Percentiles rank a stretch among this genome's conserved stretches.
Evolutionary conservation across 2,329 filamentous ascomycete genomes (phyloP).

Genomic region (Penicillium sp.): DNA sequence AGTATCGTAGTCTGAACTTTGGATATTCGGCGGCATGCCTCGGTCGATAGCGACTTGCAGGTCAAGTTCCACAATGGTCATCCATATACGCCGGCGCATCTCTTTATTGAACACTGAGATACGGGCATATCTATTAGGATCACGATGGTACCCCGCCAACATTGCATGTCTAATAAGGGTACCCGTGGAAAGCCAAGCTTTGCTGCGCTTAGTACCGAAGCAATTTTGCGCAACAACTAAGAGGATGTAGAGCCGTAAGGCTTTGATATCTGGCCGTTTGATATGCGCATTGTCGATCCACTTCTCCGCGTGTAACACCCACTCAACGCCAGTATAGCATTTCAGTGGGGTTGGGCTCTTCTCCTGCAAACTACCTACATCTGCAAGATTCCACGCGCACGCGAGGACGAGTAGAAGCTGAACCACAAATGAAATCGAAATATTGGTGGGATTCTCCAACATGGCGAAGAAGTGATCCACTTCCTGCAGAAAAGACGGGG

Average conservation of each 20-base stretch:
- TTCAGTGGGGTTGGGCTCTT: constrained; percentile 33
- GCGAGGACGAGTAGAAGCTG: constrained; percentile 45
- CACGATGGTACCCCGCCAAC: constrained; percentile 57
- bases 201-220: constrained; percentile 58
- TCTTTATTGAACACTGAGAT: constrained; percentile 48
- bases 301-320: constrained; percentile 86
- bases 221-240: constrained; percentile 55
- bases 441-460: constrained; percentile 28
- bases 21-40: constrained; percentile 56
- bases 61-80: constrained; percentile 61
- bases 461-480: constrained; percentile 41
- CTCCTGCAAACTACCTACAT: constrained; percentile 31
- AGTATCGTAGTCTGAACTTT: constrained; percentile 53
- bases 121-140: constrained; percentile 36
- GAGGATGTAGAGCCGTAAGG: constrained; percentile 58
- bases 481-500: constrained; percentile 45
- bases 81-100: constrained; percentile 61
- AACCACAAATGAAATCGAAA: constrained; percentile 37
- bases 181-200: constrained; percentile 57
- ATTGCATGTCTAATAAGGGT: constrained; percentile 58
- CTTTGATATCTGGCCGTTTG: constrained; percentile 56
- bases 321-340: constrained; percentile 57
- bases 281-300: constrained; percentile 78
- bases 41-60: constrained; percentile 59
- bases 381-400: constrained; percentile 43